Conservation (phyloP, 169 alveolate genomes). For the Cryptosporidium ryanae region DNA sequence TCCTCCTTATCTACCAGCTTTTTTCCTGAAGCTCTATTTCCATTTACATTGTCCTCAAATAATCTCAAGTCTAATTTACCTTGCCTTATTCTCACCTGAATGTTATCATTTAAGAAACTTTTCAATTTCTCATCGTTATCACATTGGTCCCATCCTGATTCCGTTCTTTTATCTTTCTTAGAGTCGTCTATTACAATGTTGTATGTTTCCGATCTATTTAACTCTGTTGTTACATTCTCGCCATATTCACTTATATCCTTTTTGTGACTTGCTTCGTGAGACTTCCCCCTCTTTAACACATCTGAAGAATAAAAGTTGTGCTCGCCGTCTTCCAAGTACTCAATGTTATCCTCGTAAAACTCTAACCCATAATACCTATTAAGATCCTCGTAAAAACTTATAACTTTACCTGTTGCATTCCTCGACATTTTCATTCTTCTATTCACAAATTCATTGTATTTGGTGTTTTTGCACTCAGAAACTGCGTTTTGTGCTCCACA, state of each 20-base stretch:
- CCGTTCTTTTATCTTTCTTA: not conserved
- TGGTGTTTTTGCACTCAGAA: not conserved
- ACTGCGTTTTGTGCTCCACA: not conserved
- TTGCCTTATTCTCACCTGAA: not conserved
- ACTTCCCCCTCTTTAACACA: constrained; percentile 53
- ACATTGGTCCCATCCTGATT: too few species aligned
- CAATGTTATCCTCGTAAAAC: constrained; percentile 23
- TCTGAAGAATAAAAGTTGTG: not conserved
- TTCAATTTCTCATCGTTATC: not conserved
- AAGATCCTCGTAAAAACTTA: constrained; percentile 50
- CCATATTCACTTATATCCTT: not conserved
- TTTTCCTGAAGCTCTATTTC: not conserved
- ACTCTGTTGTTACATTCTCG: constrained; percentile 1
- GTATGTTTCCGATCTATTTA: constrained; percentile 28
- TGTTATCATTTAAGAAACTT: constrained; percentile 8
- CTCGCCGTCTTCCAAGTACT: not conserved
- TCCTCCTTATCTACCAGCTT: constrained; percentile 19
- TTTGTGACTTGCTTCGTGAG: constrained; percentile 25
- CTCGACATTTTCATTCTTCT: constrained; percentile 11
- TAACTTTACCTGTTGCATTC: not conserved
- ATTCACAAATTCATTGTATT: not conserved
- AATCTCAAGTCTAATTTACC: not conserved
- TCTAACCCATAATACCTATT: constrained; percentile 32
- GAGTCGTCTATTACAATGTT: constrained; percentile 22
- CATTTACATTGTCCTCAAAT: not conserved